Evolutionary conservation across 2,329 filamentous ascomycete genomes (phyloP).

Genomic region (Penicillium brevicompactum): DNA sequence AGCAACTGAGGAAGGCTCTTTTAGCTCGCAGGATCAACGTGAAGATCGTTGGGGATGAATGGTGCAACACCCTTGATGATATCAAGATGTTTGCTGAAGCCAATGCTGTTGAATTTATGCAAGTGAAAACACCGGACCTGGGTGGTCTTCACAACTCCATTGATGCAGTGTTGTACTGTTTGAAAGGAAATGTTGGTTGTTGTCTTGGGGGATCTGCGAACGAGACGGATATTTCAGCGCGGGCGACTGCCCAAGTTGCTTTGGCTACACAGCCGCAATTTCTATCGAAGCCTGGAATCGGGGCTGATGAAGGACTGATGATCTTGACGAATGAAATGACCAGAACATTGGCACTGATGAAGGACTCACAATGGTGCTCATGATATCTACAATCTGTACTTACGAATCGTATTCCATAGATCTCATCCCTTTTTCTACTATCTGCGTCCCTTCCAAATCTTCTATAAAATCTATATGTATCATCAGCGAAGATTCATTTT

Average conservation of each 20-base stretch:
- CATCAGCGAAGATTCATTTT: no score
- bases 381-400: no score
- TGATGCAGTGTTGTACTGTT: not conserved
- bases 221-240: not conserved
- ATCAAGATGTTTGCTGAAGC: not conserved
- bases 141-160: not conserved
- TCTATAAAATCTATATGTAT: no score
- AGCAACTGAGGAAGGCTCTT: not conserved
- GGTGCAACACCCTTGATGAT: not conserved
- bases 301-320: not conserved
- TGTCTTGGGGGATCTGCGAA: not conserved
- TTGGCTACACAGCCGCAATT: not conserved
- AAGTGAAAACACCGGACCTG: not conserved
- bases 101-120: not conserved
- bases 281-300: not conserved
- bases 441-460: no score
- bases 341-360: not conserved
- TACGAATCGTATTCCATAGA: no score
- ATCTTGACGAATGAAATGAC: not conserved
- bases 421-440: no score
- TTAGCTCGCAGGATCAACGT: not conserved
- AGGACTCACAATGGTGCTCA: not conserved
- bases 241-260: not conserved
- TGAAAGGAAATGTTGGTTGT: not conserved
- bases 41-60: not conserved